These are phyloP conservation scores for Penicillium cosmopolitanum DNA, from an alignment of 495 filamentous ascomycete species.

Conservation along the genomic window DNA sequence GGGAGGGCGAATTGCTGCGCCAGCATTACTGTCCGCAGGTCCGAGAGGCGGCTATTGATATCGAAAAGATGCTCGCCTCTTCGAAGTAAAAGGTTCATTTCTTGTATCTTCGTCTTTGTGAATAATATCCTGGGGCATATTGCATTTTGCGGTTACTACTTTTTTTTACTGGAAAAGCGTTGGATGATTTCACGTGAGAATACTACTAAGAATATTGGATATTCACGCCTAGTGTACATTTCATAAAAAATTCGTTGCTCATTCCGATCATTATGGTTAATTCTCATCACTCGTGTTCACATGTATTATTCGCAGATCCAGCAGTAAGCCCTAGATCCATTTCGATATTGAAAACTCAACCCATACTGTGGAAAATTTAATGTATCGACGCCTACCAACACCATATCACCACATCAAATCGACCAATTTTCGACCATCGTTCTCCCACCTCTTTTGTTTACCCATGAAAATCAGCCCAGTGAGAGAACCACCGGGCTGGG, in stretches of 20 bases:
- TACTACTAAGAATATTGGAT: background rate
- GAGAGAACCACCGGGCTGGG: no score
- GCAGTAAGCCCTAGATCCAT: no score
- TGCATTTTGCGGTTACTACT: slow-evolving; percentile 7
- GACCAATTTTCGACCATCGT: no score
- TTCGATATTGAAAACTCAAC: background rate
- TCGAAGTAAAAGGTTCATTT: slow-evolving; percentile 31
- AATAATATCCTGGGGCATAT: slow-evolving; percentile 8
- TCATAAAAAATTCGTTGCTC: no score
- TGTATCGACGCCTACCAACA: no score
- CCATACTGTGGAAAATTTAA: background rate
- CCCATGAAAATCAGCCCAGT: no score
- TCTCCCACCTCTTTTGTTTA: no score
- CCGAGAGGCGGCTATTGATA: slow-evolving; percentile 67
- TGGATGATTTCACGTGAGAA: background rate
- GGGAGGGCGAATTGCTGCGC: slow-evolving; percentile 88
- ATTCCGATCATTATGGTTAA: no score
- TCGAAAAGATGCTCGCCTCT: slow-evolving; percentile 65
- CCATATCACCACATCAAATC: no score
- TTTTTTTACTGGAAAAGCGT: slow-evolving; percentile 8
- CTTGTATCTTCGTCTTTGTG: slow-evolving; percentile 18
- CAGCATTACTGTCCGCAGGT: slow-evolving; percentile 88
- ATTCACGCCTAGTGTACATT: background rate
- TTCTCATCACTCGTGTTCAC: no score
- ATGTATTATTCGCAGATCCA: no score